Evolutionary conservation across 2,329 filamentous ascomycete species (phyloP).

Genomic region (Pseudocercospora ulei): DNA sequence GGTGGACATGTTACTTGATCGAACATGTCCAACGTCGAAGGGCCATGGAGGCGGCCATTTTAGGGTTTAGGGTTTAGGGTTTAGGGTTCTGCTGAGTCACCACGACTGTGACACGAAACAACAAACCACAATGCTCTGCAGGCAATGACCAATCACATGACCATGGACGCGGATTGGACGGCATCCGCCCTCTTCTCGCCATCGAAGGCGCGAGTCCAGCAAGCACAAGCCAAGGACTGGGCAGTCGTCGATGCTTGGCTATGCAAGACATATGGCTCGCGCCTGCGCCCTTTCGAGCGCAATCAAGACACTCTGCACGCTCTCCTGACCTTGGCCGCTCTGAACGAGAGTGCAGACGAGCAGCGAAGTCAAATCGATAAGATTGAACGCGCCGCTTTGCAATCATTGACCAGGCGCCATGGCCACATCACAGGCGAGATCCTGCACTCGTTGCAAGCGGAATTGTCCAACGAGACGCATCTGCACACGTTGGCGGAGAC

Average conservation of each 20-base stretch:
- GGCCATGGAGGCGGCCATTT: no score
- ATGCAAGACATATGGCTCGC: conserved; percentile 54
- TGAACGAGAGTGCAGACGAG: conserved; percentile 71
- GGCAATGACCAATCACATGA: conserved; percentile 15
- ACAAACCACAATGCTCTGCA: no score
- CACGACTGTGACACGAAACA: no score
- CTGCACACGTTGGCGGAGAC: conserved; percentile 35
- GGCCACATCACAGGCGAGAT: conserved; percentile 19
- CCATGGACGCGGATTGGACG: conserved; percentile 31
- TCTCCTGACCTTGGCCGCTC: conserved; percentile 61
- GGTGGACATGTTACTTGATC: conserved; percentile 34
- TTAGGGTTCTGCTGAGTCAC: no score
- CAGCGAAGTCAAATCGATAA: conserved; percentile 50
- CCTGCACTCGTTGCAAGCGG: conserved; percentile 17
- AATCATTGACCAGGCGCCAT: conserved; percentile 39
- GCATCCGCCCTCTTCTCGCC: conserved; percentile 48
- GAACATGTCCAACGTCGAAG: no score
- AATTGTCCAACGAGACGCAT: conserved; percentile 28
- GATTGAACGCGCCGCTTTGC: conserved; percentile 52
- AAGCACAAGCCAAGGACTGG: conserved; percentile 83
- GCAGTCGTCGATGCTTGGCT: conserved; percentile 79
- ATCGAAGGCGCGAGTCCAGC: conserved; percentile 60
- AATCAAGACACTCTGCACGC: conserved; percentile 72
- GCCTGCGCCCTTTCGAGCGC: conserved; percentile 67
- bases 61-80: no score